Evolutionary conservation across 495 filamentous ascomycete genomes (phyloP), one percentile per base, ranked within the genome.

Genomic region (Antarctomyces pellizariae): DNA sequence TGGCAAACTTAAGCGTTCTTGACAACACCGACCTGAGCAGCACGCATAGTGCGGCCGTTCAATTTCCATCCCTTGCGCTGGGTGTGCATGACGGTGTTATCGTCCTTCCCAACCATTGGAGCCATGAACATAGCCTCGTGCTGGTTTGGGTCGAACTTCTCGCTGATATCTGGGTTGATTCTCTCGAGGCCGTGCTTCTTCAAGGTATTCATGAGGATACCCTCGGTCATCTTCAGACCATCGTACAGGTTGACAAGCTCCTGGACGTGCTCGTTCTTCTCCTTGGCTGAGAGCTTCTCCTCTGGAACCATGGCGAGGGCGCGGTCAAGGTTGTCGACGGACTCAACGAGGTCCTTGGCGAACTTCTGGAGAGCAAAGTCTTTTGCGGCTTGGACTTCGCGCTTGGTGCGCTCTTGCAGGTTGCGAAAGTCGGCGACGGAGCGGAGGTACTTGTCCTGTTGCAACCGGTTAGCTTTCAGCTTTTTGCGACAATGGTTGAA

Each of bases 51-150:
- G 38, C 86, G 57, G 32, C 86, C 86, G 48, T 97, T 93, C 27
- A 93, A 58, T 40, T 59, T 57, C 54, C 86, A 97, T 22, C 86
- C 86, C 59, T 91, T 95, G 59, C 77, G 76, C 63, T 92, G 82
- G 16, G 75, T 76, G 46, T 73, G 68, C 53, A 95, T 84, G 34
- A 92, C 75, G 22, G 67, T 74, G 42, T 82, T 82, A 40, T 93
- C 63, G 51, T 92, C 77, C 61, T 83, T 82, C 27, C 57, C 76
- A 15, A 64, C 56, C 53, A 75, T 63, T 31, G 76, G 75, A 7
- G 77, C 64, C 71, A 82, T 76, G 57, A 95, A 97, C 16, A 74
- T 82, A 22, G 86, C 86, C 59, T 97, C 86, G 49, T 95, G 86
- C 46, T 73, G 56, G 48, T 93, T 91, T 28, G 86, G 84, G 57